Evolutionary conservation across 495 filamentous ascomycete genomes (phyloP).

Genomic region (Tuber calosporum): DNA sequence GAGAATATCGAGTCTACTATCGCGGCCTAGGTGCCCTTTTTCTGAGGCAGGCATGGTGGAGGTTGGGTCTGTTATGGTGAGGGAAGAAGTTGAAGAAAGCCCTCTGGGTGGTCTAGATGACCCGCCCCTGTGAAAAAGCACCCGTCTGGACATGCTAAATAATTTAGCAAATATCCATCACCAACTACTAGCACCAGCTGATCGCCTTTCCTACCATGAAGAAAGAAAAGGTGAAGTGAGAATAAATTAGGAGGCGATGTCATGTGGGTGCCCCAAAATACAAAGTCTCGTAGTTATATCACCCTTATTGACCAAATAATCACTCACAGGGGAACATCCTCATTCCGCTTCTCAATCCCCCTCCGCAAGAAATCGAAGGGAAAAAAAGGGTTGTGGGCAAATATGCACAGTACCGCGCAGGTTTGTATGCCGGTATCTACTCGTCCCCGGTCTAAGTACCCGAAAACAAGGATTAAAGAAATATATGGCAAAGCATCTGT

Average conservation of each 20-base stretch:
- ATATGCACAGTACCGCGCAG: neutral
- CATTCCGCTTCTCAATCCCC: neutral
- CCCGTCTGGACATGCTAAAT: neutral
- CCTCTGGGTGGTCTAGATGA: neutral
- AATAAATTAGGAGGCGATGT: neutral
- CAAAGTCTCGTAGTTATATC: neutral
- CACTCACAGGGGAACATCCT: neutral
- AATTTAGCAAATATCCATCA: neutral
- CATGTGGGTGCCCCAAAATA: neutral
- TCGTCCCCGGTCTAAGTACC: too few species aligned
- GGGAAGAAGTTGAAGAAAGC: neutral
- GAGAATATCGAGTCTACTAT: constrained; percentile 8
- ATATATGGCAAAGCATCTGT: too few species aligned
- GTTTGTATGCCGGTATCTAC: neutral
- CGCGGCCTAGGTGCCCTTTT: constrained; percentile 3
- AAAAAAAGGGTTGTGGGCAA: neutral
- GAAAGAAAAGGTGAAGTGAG: neutral
- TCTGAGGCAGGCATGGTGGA: constrained; percentile 17
- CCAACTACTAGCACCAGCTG: neutral
- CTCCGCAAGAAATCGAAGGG: neutral
- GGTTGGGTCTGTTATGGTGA: neutral
- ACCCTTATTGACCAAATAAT: neutral
- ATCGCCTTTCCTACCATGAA: neutral
- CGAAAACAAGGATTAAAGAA: too few species aligned
- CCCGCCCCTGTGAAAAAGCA: neutral